These are phyloP conservation scores for Cenchrus fungigraminus DNA, from an alignment of 176 grass and related monocot genomes.

Conservation along the genomic window DNA sequence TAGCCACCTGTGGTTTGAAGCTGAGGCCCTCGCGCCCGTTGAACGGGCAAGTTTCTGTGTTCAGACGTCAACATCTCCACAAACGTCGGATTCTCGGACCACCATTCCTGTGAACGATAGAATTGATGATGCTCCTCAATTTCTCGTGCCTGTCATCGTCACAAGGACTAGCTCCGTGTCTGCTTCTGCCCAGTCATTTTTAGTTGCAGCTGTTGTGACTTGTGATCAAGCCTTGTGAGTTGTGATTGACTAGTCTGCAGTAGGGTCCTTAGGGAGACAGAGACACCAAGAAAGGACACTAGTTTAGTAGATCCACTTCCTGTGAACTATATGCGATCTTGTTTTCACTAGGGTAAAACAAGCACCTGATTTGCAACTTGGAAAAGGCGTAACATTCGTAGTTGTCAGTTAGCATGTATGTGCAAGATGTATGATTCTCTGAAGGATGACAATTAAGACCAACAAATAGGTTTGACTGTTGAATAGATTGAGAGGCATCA, in stretches of 20 bases:
- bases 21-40: not conserved
- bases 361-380: not conserved
- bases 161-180: not conserved
- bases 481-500: not conserved
- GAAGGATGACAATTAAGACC: not conserved
- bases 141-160: not conserved
- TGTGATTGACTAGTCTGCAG: not conserved
- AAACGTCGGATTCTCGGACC: not conserved
- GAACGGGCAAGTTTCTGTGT: not conserved
- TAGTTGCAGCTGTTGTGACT: not conserved
- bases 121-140: not conserved
- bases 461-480: not conserved
- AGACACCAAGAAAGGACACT: not conserved
- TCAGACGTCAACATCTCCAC: constrained; percentile 16
- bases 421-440: not conserved
- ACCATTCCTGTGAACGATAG: not conserved
- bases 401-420: not conserved
- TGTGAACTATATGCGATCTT: not conserved
- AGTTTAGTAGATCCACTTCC: not conserved
- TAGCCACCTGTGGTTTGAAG: not conserved
- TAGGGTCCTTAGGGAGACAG: not conserved
- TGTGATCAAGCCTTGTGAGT: not conserved
- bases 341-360: not conserved
- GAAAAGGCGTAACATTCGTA: not conserved
- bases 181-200: not conserved